These are phyloP conservation scores for Pythium aristosporum DNA, from an alignment of 352 stramenopile genomes.

Conservation along the genomic window DNA sequence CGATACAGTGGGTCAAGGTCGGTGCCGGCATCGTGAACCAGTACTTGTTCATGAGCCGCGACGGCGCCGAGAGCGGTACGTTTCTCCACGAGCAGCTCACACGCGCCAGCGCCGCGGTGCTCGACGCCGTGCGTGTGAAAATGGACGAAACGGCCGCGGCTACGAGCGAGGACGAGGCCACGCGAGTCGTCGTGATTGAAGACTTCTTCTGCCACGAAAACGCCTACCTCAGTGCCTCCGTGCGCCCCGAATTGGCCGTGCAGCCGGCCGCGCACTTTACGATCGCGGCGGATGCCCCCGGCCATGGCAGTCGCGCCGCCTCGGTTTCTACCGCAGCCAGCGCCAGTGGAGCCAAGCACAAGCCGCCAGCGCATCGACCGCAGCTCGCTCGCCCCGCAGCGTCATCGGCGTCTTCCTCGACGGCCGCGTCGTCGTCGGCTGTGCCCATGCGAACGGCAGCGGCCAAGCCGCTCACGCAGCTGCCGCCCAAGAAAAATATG, in stretches of 20 bases:
- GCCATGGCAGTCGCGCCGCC: slow-evolving; percentile 15
- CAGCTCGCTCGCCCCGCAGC: slow-evolving; percentile 28
- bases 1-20: slow-evolving; percentile 58
- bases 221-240: slow-evolving; percentile 55
- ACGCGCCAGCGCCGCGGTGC: slow-evolving; percentile 40
- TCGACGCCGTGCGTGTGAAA: slow-evolving; percentile 33
- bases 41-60: slow-evolving; percentile 52
- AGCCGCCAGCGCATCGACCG: slow-evolving; percentile 30
- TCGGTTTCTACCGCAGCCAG: not conserved
- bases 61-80: slow-evolving; percentile 42
- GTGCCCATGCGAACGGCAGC: slow-evolving; percentile 6
- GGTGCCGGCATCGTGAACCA: slow-evolving; percentile 63
- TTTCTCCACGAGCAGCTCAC: slow-evolving; percentile 68
- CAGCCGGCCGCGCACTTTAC: slow-evolving; percentile 60
- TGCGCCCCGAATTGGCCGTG: slow-evolving; percentile 44
- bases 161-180: slow-evolving; percentile 13
- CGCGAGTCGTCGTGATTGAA: slow-evolving; percentile 27
- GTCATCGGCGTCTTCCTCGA: slow-evolving; percentile 14
- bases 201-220: slow-evolving; percentile 73
- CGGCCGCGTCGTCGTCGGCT: slow-evolving; percentile 16
- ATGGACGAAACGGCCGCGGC: not conserved
- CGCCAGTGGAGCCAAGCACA: not conserved
- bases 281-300: slow-evolving; percentile 33
- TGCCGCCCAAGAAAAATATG: slow-evolving; percentile 67
- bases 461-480: slow-evolving; percentile 6